These are phyloP conservation scores for Pyrus hybrid DNA, from an alignment of 331 rosid genomes.

Conservation along the genomic window DNA sequence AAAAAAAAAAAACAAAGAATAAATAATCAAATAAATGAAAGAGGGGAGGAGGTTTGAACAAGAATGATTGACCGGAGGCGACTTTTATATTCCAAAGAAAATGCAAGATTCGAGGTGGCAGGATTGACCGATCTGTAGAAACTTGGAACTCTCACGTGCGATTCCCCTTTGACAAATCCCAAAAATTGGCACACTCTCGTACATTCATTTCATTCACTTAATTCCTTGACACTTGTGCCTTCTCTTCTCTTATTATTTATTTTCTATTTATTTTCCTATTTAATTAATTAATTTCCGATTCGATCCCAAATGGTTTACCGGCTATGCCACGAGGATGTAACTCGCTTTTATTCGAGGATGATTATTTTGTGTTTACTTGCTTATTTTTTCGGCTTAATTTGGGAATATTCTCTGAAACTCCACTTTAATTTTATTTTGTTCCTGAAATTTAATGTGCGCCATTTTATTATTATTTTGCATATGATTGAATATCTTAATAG, in stretches of 20 bases:
- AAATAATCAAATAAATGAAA: neutral
- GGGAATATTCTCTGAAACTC: neutral
- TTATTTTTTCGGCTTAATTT: neutral
- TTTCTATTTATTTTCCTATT: neutral
- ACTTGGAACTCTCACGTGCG: slow-evolving; percentile 36
- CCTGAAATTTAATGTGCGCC: no score
- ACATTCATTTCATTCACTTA: neutral
- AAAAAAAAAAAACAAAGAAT: neutral
- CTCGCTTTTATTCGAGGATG: neutral
- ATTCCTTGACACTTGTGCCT: slow-evolving; percentile 1
- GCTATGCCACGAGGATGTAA: neutral
- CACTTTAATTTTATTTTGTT: no score
- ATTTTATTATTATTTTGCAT: no score
- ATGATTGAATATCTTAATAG: no score
- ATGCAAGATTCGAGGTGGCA: slow-evolving; percentile 33
- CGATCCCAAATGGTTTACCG: neutral
- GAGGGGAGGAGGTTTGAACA: neutral
- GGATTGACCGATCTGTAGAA: slow-evolving; percentile 16
- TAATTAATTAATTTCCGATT: neutral
- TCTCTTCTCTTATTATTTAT: no score
- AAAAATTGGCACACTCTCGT: neutral
- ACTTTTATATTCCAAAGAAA: slow-evolving; percentile 10
- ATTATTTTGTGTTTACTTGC: neutral
- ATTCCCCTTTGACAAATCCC: slow-evolving; percentile 16
- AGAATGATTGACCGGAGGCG: slow-evolving; percentile 20